Evolutionary conservation across 2,329 filamentous ascomycete genomes (phyloP), one percentile per base, ranked within the genome.

Genomic region (Scedosporium dehoogii): DNA sequence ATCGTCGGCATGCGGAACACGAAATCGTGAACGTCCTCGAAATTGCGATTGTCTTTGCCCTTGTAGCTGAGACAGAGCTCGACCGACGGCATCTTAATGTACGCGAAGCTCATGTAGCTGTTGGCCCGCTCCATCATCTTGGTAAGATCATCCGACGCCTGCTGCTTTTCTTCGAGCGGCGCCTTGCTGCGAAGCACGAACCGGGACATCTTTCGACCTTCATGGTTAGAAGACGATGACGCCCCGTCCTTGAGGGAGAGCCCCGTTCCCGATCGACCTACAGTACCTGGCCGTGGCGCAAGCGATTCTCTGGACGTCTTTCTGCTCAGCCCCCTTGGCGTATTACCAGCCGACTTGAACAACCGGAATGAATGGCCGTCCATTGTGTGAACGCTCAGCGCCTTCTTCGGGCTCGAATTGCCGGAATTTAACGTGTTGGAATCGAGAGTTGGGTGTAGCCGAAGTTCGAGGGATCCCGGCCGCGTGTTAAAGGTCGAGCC

Each of bases 61-160:
- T 97, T 96, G 81, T 97, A 97, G 71, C 90, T 96, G 29, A 99
- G 81, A 72, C 94, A 99, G 41, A 99, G 85, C 2, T 97, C 92
- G 68, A 99, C 93, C 63, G 91, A 94, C 2, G 92, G 91, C 70
- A 99, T 91, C 74, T 92, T 94, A 74, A 99, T 92, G 73, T 96
- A 92, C 2, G 93, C 89, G 65, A 99, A 87, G 0, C 94, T 97
- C 92, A 97, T 97, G 77, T 96, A 99, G 72, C 92, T 96, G 63
- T 91, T 96, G 3, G 94, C 94, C 33, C 94, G 88, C 61, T 85
- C 87, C 75, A 99, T 93, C 94, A 99, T 99, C 77, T 96, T 91
- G 10, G 91, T 94, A 51, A 99, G 79, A 71, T 99, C 96, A 71
- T 99, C 94, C 1, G 88, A 89, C 4, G 85, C 82, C 64, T 85